These are phyloP conservation scores for Cryptococcus maquisensis DNA, from an alignment of 1,284 basidiomycete species.

Conservation along the genomic window DNA sequence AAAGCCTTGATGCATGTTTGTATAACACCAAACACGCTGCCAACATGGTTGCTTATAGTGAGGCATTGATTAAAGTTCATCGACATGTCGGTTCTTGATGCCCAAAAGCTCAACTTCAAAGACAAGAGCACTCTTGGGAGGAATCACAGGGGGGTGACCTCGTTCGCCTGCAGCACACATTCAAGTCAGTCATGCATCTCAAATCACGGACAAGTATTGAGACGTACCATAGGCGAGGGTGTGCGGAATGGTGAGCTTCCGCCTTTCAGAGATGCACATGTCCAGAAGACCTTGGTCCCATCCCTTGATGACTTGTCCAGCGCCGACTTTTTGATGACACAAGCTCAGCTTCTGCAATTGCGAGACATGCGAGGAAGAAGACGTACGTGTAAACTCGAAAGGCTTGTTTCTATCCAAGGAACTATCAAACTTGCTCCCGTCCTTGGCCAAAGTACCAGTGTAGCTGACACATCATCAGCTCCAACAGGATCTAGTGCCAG, in stretches of 20 bases:
- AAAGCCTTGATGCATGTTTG: too few relatives aligned
- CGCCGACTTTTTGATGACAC: conserved; percentile 47
- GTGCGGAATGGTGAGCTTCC: conserved; percentile 80
- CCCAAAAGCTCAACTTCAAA: conserved; percentile 81
- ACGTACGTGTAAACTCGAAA: conserved; percentile 51
- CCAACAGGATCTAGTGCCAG: not conserved
- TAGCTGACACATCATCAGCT: conserved; percentile 39
- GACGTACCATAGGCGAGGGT: conserved; percentile 72
- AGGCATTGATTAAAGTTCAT: conserved; percentile 30
- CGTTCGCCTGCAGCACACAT: conserved; percentile 55
- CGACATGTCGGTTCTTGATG: conserved; percentile 50
- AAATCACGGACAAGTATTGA: not conserved
- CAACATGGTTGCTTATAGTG: too few relatives aligned
- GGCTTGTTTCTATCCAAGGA: conserved; percentile 53
- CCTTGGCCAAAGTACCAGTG: conserved; percentile 52
- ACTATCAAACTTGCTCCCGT: conserved; percentile 55
- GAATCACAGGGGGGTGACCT: conserved; percentile 59
- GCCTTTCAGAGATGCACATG: conserved; percentile 88
- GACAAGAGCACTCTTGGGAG: conserved; percentile 73
- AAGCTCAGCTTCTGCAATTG: not conserved
- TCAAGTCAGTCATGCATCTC: not conserved
- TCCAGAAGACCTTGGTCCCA: conserved; percentile 53
- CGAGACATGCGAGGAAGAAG: not conserved
- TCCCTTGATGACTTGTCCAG: conserved; percentile 54
- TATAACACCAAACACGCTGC: too few relatives aligned